Conservation (phyloP, 2,329 filamentous ascomycete species). For the Fusarium cicatricum region DNA sequence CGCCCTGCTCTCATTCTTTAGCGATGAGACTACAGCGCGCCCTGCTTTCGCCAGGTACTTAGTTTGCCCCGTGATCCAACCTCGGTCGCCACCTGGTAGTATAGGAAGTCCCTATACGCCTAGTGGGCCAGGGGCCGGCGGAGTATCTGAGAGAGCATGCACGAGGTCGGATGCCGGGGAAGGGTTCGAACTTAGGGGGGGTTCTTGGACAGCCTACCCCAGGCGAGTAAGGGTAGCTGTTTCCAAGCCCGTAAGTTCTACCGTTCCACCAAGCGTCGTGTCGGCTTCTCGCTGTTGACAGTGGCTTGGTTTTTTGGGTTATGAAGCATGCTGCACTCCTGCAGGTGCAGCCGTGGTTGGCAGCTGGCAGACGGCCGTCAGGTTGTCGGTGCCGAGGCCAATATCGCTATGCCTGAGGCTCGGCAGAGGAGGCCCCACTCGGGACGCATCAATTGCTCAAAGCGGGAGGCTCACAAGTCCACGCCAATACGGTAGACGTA, state of each 20-base stretch:
- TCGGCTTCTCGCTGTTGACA: constrained; percentile 15
- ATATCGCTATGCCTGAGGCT: constrained; percentile 4
- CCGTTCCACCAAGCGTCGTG: constrained; percentile 4
- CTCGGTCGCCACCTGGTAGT: constrained; percentile 27
- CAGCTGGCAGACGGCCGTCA: constrained; percentile 20
- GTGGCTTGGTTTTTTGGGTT: background rate
- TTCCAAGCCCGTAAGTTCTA: background rate
- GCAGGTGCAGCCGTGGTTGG: background rate
- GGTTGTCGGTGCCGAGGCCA: background rate
- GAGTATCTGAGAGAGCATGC: constrained; percentile 33
- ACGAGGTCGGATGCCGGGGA: background rate
- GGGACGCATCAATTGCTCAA: background rate
- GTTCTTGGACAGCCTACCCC: constrained; percentile 3
- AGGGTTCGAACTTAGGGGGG: constrained; percentile 10
- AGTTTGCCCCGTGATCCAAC: constrained; percentile 38
- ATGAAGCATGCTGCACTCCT: constrained; percentile 11
- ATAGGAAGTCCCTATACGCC: constrained; percentile 11
- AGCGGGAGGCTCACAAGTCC: background rate
- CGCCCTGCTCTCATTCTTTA: constrained; percentile 30
- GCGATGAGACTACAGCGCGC: constrained; percentile 41
- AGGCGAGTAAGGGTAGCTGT: background rate
- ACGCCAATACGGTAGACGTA: background rate
- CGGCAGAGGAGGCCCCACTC: background rate
- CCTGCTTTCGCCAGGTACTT: constrained; percentile 42
- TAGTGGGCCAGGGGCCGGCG: constrained; percentile 30